Percentiles rank a stretch among this genome's conserved stretches.
phyloP scores from a whole-genome alignment of 352 stramenopile genomes.

The Phytopythium litorale region DNA sequence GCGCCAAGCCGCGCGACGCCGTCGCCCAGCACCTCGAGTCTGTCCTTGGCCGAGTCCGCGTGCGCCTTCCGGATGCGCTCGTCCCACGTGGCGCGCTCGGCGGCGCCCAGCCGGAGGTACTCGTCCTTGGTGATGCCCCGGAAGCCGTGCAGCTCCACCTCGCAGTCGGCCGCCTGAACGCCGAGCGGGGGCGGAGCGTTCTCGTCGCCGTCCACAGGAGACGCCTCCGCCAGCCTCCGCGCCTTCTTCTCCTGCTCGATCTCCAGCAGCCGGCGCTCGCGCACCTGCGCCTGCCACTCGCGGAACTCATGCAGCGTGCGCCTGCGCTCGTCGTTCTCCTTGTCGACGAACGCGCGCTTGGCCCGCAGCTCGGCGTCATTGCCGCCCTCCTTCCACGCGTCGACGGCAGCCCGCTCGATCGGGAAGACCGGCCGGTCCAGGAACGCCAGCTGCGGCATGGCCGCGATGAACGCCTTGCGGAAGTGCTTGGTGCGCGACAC shows the following conservation, averaged over 20 bases:
- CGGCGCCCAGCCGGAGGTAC: conserved; percentile 39
- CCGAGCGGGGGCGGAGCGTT: neutral
- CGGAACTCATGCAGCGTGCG: conserved; percentile 73
- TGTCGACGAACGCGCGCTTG: conserved; percentile 67
- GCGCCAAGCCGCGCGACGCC: conserved; percentile 37
- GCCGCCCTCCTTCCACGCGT: conserved; percentile 87
- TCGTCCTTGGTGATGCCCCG: conserved; percentile 63
- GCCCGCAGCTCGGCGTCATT: conserved; percentile 84
- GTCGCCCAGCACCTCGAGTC: conserved; percentile 36
- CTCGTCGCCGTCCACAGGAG: conserved; percentile 15
- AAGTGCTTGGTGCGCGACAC: conserved; percentile 92
- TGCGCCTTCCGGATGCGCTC: conserved; percentile 51
- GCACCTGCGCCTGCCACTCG: conserved; percentile 70
- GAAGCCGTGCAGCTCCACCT: conserved; percentile 47
- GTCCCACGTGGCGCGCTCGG: conserved; percentile 52
- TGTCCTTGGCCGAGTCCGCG: conserved; percentile 28
- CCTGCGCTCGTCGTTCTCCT: conserved; percentile 68
- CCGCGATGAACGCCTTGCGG: conserved; percentile 89
- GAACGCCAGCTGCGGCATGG: conserved; percentile 82
- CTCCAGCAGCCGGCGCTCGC: conserved; percentile 55
- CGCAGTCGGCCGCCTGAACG: neutral
- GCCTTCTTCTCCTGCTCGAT: conserved; percentile 46
- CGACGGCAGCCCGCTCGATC: conserved; percentile 77
- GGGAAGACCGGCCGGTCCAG: conserved; percentile 95
- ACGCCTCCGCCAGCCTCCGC: conserved; percentile 26